Evolutionary conservation across 129 eudicot genomes (phyloP), one percentile per base, ranked within the genome.

Genomic region (Lactuca sativa): DNA sequence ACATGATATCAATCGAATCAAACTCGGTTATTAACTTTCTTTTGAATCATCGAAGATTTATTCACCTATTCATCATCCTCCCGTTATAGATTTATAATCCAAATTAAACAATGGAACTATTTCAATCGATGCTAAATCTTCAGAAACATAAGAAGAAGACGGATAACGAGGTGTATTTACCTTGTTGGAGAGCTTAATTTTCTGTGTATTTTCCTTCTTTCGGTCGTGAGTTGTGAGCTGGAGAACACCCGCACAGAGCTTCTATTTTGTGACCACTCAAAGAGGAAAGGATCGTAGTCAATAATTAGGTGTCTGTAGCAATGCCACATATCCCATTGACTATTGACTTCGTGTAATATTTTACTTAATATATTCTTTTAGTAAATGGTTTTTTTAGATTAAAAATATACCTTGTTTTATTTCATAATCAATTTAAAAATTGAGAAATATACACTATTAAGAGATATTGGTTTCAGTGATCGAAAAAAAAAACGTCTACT

Each of bases 241-340:
- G 0, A 44, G 17, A 30, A 44, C 36, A 44, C 21, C 37, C 17
- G 14, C 15, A 32, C 64, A 64, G 54, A 43, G 13, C 55, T 13
- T 11, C 36, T 2, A 9, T n/a, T 64, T 64, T 5, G 37, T 64
- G 40, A 44, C 49, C 70, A 21, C 56, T 44, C 41, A 64, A 43
- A 64, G 18, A 44, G 56, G 40, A 44, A 47, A 25, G 15, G 13
- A 13, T 17, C 56, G 5, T 64, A 43, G 67, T 62, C 69, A 64
- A 18, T 32, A 38, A 10, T 38, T 8, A 14, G n/a, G 67, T 37
- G 25, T 11, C 49, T 41, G 51, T 17, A n/a, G 16, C 47, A 12
- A 17, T 63, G 55, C 68, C 68, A 63, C 55, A 3, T 21, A 63
- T 63, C 30, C 54, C 68, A 9, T 63, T 63, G 54, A 40, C 68